Percentiles rank a stretch among this genome's conserved stretches.
Evolutionary conservation across 2,329 filamentous ascomycete genomes (phyloP).

Genomic region (Karstenula rhodostoma): DNA sequence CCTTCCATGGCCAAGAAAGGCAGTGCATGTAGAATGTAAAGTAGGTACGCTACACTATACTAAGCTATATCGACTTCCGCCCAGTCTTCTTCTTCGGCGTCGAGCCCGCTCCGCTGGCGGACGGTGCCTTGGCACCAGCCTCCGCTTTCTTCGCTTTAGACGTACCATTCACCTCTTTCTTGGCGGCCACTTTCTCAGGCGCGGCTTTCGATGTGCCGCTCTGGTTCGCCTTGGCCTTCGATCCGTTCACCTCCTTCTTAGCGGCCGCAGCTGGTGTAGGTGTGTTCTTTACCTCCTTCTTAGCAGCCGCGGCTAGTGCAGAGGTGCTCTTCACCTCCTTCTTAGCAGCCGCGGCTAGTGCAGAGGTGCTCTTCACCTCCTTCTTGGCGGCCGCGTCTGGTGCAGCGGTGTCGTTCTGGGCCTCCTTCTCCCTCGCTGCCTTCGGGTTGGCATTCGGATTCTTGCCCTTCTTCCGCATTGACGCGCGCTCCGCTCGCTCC

Average conservation of each 20-base stretch:
- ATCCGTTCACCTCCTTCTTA: slow-evolving; percentile 7
- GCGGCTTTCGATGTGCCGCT: slow-evolving; percentile 9
- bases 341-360: not conserved
- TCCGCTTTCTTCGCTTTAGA: slow-evolving; percentile 27
- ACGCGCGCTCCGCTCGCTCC: slow-evolving; percentile 53
- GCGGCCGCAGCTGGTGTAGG: too few relatives aligned
- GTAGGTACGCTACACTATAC: not conserved
- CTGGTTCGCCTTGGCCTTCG: slow-evolving; percentile 30
- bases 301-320: not conserved
- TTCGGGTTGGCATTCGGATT: slow-evolving; percentile 51
- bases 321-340: slow-evolving; percentile 26
- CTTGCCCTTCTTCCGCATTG: slow-evolving; percentile 56
- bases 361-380: too few relatives aligned
- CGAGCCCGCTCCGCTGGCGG: slow-evolving; percentile 20
- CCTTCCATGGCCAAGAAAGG: not conserved
- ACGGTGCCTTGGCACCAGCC: slow-evolving; percentile 17
- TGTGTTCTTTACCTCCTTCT: too few relatives aligned
- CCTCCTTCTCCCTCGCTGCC: slow-evolving; percentile 24
- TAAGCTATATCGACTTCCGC: slow-evolving; percentile 18
- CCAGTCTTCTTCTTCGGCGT: slow-evolving; percentile 23
- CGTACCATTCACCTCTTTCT: slow-evolving; percentile 12
- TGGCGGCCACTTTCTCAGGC: not conserved
- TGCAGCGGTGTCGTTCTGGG: slow-evolving; percentile 12
- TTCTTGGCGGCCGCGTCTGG: slow-evolving; percentile 1
- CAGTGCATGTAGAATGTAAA: not conserved